Percentiles rank a stretch among this genome's conserved stretches.
These are phyloP conservation scores for Bauhinia variegata DNA, from an alignment of 306 rosid genomes.

Conservation along the genomic window DNA sequence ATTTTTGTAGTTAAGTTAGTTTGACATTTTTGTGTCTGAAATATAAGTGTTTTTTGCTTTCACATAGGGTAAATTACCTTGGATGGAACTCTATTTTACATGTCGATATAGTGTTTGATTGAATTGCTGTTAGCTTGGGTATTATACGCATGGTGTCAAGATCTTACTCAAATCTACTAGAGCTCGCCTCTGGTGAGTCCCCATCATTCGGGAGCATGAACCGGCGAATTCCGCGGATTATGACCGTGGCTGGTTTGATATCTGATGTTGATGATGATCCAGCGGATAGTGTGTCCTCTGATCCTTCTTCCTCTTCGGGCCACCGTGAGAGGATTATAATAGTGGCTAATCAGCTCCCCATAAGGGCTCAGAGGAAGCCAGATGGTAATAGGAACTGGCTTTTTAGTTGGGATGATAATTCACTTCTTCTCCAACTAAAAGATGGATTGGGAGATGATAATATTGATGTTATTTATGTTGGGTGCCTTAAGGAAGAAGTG, in stretches of 20 bases:
- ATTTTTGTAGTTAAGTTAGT: not conserved
- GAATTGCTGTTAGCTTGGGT: not conserved
- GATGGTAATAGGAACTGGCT: constrained; percentile 54
- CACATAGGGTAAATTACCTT: constrained; percentile 26
- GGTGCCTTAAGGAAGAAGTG: constrained; percentile 62
- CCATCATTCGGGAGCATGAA: constrained; percentile 55
- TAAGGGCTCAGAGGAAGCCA: constrained; percentile 57
- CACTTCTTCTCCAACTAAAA: constrained; percentile 65
- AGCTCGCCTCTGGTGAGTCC: constrained; percentile 64
- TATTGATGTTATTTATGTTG: constrained; percentile 66
- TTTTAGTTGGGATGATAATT: constrained; percentile 71
- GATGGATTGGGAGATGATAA: constrained; percentile 79
- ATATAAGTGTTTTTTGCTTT: constrained; percentile 6
- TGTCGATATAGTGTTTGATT: constrained; percentile 35
- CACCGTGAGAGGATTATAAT: constrained; percentile 63
- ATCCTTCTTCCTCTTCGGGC: constrained; percentile 53
- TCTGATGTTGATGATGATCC: constrained; percentile 61
- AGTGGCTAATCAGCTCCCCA: constrained; percentile 73
- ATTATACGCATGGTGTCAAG: constrained; percentile 57
- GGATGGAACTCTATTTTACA: constrained; percentile 30
- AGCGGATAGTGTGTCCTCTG: constrained; percentile 48
- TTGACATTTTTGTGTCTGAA: not conserved
- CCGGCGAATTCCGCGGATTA: constrained; percentile 59
- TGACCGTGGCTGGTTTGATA: constrained; percentile 69
- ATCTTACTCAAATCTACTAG: constrained; percentile 75